phyloP scores from a whole-genome alignment of 2,329 filamentous ascomycete genomes.

The Ascochyta koolunga region DNA sequence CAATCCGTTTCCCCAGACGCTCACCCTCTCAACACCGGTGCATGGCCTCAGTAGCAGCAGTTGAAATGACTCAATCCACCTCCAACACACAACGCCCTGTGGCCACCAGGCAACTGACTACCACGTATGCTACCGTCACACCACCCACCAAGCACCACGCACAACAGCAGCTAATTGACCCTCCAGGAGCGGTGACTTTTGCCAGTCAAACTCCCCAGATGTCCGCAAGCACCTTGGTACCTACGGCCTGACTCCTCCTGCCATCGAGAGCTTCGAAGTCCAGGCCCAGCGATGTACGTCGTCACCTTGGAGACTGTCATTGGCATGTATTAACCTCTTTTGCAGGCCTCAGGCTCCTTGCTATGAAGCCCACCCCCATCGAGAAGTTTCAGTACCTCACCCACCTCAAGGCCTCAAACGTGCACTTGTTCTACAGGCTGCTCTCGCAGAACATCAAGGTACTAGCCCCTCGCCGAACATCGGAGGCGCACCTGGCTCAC shows the following conservation, averaged over 20 bases:
- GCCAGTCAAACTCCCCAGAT: slow-evolving; percentile 56
- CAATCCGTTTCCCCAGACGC: slow-evolving; percentile 23
- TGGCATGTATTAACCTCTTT: slow-evolving; percentile 49
- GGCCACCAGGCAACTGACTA: slow-evolving; percentile 46
- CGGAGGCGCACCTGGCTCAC: slow-evolving; percentile 39
- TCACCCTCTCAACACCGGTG: slow-evolving; percentile 25
- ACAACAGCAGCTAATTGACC: slow-evolving; percentile 19
- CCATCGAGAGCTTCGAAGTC: slow-evolving; percentile 56
- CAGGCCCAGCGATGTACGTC: slow-evolving; percentile 58
- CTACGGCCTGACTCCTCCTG: slow-evolving; percentile 60
- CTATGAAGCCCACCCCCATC: slow-evolving; percentile 70
- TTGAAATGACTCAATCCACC: slow-evolving; percentile 41
- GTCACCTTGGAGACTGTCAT: slow-evolving; percentile 31
- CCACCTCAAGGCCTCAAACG: slow-evolving; percentile 74
- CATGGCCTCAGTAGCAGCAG: slow-evolving; percentile 46
- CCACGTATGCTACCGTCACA: slow-evolving; percentile 37
- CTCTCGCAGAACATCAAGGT: slow-evolving; percentile 74
- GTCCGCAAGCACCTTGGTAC: slow-evolving; percentile 58
- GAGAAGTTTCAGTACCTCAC: slow-evolving; percentile 87
- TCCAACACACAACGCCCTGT: slow-evolving; percentile 44
- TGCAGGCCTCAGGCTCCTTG: slow-evolving; percentile 74
- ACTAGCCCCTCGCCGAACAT: background rate
- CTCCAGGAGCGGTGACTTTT: slow-evolving; percentile 54
- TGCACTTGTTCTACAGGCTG: slow-evolving; percentile 81
- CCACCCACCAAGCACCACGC: background rate